Percentiles rank a stretch among this genome's conserved stretches.
Evolutionary conservation across 371 early-diverging fungal species (phyloP).

Genomic region (Coemansia linderi): DNA sequence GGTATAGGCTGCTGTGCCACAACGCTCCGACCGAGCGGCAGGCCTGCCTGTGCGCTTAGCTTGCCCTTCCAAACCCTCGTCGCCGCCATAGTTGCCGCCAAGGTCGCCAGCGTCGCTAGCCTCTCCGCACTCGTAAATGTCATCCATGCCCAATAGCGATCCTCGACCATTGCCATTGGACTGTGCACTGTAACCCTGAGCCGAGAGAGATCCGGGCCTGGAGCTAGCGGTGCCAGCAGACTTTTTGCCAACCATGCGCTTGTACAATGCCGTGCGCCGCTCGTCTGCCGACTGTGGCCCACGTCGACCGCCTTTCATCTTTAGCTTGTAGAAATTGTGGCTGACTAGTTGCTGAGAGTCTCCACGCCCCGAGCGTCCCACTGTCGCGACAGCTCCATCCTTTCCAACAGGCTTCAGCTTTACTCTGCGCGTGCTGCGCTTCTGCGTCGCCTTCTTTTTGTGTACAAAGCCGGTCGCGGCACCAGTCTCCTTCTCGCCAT

Average conservation of each 20-base stretch:
- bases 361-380: conserved; percentile 1
- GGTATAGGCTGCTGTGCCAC: not conserved
- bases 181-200: not conserved
- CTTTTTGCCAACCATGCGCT: conserved; percentile 39
- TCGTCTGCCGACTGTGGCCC: conserved; percentile 38
- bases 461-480: not conserved
- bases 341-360: conserved; percentile 32
- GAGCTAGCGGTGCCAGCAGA: not conserved
- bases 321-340: conserved; percentile 44
- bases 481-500: not conserved
- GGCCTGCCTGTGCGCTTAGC: not conserved
- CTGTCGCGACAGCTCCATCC: conserved; percentile 2
- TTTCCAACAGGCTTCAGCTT: conserved; percentile 40
- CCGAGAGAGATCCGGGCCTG: not conserved
- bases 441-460: conserved; percentile 50
- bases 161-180: not conserved
- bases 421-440: conserved; percentile 50
- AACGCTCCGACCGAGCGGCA: not conserved
- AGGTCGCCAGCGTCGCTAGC: not conserved
- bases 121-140: not conserved
- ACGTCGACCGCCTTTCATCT: conserved; percentile 22
- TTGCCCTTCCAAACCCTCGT: not conserved
- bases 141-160: not conserved
- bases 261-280: conserved; percentile 52
- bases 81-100: not conserved